These are phyloP conservation scores for Aspergillus biplanus DNA, from an alignment of 495 filamentous ascomycete genomes.

Conservation along the genomic window DNA sequence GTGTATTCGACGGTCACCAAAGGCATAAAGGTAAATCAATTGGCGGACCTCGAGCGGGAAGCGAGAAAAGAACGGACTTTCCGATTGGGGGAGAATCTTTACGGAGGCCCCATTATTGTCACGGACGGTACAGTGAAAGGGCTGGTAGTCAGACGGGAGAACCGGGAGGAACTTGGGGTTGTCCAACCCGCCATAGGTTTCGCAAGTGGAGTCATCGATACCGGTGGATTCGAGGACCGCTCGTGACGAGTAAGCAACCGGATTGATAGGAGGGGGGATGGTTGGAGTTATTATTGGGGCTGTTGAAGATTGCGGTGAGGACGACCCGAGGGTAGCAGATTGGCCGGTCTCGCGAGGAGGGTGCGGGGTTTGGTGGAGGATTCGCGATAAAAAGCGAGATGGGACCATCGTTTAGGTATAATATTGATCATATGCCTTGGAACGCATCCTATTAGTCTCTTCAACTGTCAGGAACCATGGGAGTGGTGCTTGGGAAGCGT, in stretches of 20 bases:
- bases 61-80: slow-evolving; percentile 17
- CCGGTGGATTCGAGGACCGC: slow-evolving; percentile 15
- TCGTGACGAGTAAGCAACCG: slow-evolving; percentile 16
- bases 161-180: slow-evolving; percentile 8
- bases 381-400: slow-evolving; percentile 3
- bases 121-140: background rate
- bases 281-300: background rate
- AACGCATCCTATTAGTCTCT: background rate
- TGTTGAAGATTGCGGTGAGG: background rate
- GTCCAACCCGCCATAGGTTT: background rate
- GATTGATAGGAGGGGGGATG: slow-evolving; percentile 1
- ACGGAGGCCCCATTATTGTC: background rate
- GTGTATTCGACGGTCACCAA: slow-evolving; percentile 19
- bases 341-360: background rate
- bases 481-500: background rate
- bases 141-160: slow-evolving; percentile 5
- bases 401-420: slow-evolving; percentile 9
- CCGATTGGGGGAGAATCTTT: slow-evolving; percentile 2
- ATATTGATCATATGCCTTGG: too few species aligned
- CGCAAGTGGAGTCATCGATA: slow-evolving; percentile 10
- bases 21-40: slow-evolving; percentile 13
- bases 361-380: slow-evolving; percentile 9
- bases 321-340: background rate
- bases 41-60: slow-evolving; percentile 18
- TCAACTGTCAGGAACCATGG: background rate